phyloP scores from a whole-genome alignment of 2,329 filamentous ascomycete genomes.

The Diaporthe sp. region DNA sequence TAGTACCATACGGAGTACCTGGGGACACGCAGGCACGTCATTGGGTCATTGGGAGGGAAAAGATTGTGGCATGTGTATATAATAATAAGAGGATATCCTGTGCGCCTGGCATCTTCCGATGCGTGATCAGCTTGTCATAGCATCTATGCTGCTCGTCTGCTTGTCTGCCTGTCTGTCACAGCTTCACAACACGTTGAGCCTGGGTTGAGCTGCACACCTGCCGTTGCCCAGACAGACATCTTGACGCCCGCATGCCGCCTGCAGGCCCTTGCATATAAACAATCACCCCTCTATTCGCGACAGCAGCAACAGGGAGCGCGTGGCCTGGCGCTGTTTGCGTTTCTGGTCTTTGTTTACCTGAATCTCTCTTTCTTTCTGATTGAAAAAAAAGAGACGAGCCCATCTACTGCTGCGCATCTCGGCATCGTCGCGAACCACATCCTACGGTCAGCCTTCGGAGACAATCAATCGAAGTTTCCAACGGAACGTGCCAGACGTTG shows the following conservation, averaged over 20 bases:
- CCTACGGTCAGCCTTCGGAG: neutral
- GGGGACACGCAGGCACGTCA: neutral
- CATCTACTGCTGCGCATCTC: neutral
- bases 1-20: neutral
- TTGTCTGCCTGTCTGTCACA: neutral
- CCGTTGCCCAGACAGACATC: conserved; percentile 14
- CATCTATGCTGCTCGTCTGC: neutral
- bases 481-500: neutral
- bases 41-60: neutral
- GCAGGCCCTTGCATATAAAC: conserved; percentile 25
- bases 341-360: conserved; percentile 9
- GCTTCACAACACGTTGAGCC: neutral
- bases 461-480: neutral
- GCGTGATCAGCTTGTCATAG: neutral
- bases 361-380: neutral
- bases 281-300: conserved; percentile 4
- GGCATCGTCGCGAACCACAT: neutral
- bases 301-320: neutral
- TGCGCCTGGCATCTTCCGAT: conserved; percentile 8
- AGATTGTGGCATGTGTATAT: conserved; percentile 16
- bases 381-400: neutral
- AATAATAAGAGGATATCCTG: conserved; percentile 8
- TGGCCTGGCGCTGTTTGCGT: neutral
- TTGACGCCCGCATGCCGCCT: neutral
- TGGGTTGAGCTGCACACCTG: neutral